Conservation (phyloP, 1,284 basidiomycete genomes). For the Somion occarium region DNA sequence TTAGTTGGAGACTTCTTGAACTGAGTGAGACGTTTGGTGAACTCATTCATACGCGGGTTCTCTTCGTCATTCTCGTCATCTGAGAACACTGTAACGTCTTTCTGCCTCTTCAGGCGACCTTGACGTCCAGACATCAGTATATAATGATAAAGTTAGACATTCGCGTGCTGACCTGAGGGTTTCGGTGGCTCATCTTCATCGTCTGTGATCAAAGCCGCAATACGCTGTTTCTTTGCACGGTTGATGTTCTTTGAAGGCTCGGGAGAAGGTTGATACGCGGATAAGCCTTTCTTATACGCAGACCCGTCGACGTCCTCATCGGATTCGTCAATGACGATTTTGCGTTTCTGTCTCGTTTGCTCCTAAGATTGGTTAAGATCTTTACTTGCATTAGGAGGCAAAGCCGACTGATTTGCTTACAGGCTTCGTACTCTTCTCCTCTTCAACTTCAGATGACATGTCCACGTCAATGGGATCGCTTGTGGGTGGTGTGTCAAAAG, state of each 20-base stretch:
- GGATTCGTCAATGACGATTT: conserved; percentile 62
- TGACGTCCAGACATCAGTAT: not conserved
- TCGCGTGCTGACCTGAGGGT: not conserved
- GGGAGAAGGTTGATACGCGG: conserved; percentile 22
- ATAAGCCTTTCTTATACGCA: conserved; percentile 22
- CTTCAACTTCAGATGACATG: conserved; percentile 52
- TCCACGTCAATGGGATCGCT: conserved; percentile 74
- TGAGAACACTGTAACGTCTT: not conserved
- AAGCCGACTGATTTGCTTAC: not conserved
- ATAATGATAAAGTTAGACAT: not conserved
- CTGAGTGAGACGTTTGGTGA: conserved; percentile 53
- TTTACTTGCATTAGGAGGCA: too few species aligned
- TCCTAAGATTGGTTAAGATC: conserved; percentile 7
- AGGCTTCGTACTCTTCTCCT: conserved; percentile 10
- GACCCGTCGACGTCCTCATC: conserved; percentile 40
- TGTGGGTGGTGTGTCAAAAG: conserved; percentile 61
- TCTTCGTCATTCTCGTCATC: conserved; percentile 39
- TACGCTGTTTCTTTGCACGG: conserved; percentile 47
- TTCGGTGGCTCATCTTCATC: conserved; percentile 35
- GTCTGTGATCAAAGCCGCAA: conserved; percentile 37
- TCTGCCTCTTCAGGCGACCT: conserved; percentile 4
- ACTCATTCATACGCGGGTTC: conserved; percentile 34
- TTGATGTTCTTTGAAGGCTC: conserved; percentile 12
- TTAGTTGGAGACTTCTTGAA: conserved; percentile 60
- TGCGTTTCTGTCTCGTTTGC: conserved; percentile 52